Evolutionary conservation across 2,329 filamentous ascomycete species (phyloP).

Genomic region (Coleophoma eucalyptorum): DNA sequence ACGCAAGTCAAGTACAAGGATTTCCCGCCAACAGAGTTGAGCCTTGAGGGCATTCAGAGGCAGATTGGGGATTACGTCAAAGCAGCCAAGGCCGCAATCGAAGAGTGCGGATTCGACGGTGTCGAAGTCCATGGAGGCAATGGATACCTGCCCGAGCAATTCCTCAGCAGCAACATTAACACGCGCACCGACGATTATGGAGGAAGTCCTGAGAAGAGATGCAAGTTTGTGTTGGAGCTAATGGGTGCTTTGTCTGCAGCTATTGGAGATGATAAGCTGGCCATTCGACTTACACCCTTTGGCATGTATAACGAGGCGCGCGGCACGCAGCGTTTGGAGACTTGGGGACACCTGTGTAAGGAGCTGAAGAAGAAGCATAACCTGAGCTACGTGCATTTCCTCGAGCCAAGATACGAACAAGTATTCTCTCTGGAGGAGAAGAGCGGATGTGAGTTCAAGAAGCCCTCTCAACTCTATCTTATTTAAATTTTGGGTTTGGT

Average conservation of each 20-base stretch:
- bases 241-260: slow-evolving; percentile 43
- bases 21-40: slow-evolving; percentile 31
- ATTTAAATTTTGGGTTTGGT: neutral
- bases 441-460: slow-evolving; percentile 28
- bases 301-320: slow-evolving; percentile 48
- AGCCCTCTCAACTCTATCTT: neutral
- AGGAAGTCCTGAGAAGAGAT: slow-evolving; percentile 43
- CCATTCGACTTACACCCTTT: slow-evolving; percentile 57
- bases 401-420: slow-evolving; percentile 51
- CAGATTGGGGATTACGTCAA: slow-evolving; percentile 36
- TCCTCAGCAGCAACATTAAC: slow-evolving; percentile 51
- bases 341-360: slow-evolving; percentile 45
- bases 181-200: slow-evolving; percentile 48
- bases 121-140: slow-evolving; percentile 38
- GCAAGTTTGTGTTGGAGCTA: slow-evolving; percentile 47
- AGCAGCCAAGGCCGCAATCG: slow-evolving; percentile 42
- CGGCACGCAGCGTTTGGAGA: slow-evolving; percentile 46
- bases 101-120: slow-evolving; percentile 49
- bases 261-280: slow-evolving; percentile 47
- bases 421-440: slow-evolving; percentile 45
- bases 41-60: slow-evolving; percentile 27
- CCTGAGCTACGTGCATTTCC: slow-evolving; percentile 55
- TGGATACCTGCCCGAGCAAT: slow-evolving; percentile 53
- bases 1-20: slow-evolving; percentile 34
- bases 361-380: slow-evolving; percentile 44